Evolutionary conservation across 768 basidiomycete species (phyloP).

Genomic region (Lentinula edodes): DNA sequence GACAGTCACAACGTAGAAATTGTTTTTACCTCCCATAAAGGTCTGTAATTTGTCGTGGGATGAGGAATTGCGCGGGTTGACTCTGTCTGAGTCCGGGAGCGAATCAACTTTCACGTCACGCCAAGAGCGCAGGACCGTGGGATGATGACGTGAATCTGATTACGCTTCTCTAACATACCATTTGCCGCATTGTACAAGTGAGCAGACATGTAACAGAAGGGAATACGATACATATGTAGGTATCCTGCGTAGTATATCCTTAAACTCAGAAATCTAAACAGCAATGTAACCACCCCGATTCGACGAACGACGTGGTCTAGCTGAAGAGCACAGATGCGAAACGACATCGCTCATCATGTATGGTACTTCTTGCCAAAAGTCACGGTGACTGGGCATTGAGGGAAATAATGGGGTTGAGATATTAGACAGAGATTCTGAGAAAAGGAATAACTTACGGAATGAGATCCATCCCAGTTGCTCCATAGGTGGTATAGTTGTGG

Average conservation of each 20-base stretch:
- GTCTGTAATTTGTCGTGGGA: neutral
- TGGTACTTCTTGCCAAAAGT: slow-evolving; percentile 88
- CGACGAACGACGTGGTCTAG: slow-evolving; percentile 59
- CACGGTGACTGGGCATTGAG: slow-evolving; percentile 57
- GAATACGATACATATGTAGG: neutral
- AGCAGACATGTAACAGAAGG: neutral
- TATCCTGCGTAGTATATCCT: neutral
- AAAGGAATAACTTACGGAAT: slow-evolving; percentile 60
- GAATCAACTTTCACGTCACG: neutral
- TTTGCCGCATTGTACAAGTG: neutral
- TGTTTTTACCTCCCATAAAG: slow-evolving; percentile 7
- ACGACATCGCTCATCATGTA: slow-evolving; percentile 78
- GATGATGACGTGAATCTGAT: no score
- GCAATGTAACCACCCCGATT: slow-evolving; percentile 73
- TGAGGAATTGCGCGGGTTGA: neutral
- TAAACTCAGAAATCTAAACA: slow-evolving; percentile 34
- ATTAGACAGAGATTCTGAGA: neutral
- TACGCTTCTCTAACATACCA: no score
- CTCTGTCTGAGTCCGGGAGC: slow-evolving; percentile 5
- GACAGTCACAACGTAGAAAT: slow-evolving; percentile 21
- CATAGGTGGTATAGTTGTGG: slow-evolving; percentile 85
- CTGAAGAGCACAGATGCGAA: slow-evolving; percentile 68
- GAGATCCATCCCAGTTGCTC: slow-evolving; percentile 75
- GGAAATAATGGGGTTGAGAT: neutral
- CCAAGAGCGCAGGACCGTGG: neutral